Conservation (phyloP, 495 filamentous ascomycete genomes). For the Podospora sp. region DNA sequence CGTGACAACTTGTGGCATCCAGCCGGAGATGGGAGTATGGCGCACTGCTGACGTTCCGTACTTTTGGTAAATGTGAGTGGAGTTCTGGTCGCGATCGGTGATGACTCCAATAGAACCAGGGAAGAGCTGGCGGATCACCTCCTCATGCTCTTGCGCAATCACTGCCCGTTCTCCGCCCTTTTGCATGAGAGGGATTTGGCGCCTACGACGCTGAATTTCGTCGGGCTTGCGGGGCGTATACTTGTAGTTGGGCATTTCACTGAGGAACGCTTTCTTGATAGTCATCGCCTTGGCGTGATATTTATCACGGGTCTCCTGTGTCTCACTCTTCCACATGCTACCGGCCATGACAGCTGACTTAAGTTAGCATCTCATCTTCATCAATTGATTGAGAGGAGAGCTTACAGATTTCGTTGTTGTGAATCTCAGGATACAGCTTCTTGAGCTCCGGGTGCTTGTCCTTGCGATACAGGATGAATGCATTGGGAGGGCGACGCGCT, state of each 20-base stretch:
- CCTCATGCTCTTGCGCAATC: neutral
- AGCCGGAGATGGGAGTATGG: too few relatives aligned
- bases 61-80: neutral
- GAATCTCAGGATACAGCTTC: slow-evolving; percentile 17
- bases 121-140: neutral
- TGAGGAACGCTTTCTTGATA: slow-evolving; percentile 23
- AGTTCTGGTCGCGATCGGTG: neutral
- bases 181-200: neutral
- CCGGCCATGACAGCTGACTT: slow-evolving; percentile 27
- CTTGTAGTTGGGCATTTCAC: neutral
- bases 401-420: slow-evolving; percentile 35
- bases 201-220: neutral
- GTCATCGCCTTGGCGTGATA: slow-evolving; percentile 20
- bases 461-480: slow-evolving; percentile 33
- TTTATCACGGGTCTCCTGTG: slow-evolving; percentile 23
- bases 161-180: neutral
- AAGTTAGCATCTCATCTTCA: slow-evolving; percentile 9
- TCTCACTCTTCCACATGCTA: slow-evolving; percentile 28
- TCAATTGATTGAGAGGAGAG: neutral
- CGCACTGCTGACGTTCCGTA: neutral
- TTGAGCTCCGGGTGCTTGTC: slow-evolving; percentile 23
- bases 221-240: neutral
- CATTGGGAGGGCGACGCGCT: slow-evolving; percentile 32
- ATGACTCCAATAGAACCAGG: neutral
- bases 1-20: too few relatives aligned